phyloP scores from a whole-genome alignment of 2,329 filamentous ascomycete genomes.

The Paramyrothecium sp. region DNA sequence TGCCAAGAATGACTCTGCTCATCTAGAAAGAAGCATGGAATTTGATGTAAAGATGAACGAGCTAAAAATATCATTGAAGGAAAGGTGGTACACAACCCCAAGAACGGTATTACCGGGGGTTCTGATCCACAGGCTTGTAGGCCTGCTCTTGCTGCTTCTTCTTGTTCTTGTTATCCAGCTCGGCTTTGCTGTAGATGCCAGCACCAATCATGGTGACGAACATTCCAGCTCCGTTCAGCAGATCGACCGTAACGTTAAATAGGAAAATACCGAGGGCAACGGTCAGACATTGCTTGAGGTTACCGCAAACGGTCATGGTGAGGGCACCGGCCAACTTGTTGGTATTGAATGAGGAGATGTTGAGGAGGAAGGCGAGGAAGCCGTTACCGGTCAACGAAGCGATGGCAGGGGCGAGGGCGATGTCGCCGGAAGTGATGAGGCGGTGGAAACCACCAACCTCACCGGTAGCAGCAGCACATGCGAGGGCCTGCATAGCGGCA shows the following conservation, averaged over 20 bases:
- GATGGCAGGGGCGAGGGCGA: slow-evolving; percentile 33
- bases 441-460: slow-evolving; percentile 45
- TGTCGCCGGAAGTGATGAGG: slow-evolving; percentile 30
- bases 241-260: slow-evolving; percentile 49
- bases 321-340: slow-evolving; percentile 57
- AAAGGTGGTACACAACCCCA: background rate
- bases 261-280: slow-evolving; percentile 52
- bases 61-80: background rate
- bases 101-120: slow-evolving; percentile 9
- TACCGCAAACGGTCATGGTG: slow-evolving; percentile 59
- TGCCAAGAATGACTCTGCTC: background rate
- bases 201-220: slow-evolving; percentile 52
- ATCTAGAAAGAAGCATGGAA: background rate
- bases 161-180: slow-evolving; percentile 46
- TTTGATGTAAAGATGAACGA: background rate
- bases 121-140: slow-evolving; percentile 36
- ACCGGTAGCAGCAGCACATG: slow-evolving; percentile 50
- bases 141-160: slow-evolving; percentile 20
- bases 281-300: slow-evolving; percentile 57
- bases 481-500: slow-evolving; percentile 53
- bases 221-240: slow-evolving; percentile 57
- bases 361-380: slow-evolving; percentile 52
- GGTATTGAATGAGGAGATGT: slow-evolving; percentile 56
- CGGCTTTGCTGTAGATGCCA: slow-evolving; percentile 57
- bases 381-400: slow-evolving; percentile 50